Evolutionary conservation across 352 stramenopile species (phyloP), one percentile per base, ranked within the genome.

Genomic region (Globisporangium radiosum): DNA sequence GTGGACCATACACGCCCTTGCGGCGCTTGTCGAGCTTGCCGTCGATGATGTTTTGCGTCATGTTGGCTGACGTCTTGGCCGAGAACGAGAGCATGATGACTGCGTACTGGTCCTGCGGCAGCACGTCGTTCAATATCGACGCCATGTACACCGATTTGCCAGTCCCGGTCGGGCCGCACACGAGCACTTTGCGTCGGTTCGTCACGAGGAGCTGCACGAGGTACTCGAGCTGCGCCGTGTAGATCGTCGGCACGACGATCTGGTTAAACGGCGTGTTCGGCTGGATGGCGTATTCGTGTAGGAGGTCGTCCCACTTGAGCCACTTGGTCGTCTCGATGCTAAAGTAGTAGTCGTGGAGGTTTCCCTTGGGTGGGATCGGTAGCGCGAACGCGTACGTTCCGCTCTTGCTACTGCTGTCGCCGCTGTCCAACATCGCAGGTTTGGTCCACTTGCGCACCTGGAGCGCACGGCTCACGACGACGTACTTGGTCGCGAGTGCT

Each of bases 31-130:
- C 89, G 7, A 98, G 74, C 65, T 98, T 97, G n/a, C 92, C 90
- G 56, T 98, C 91, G 47, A 98, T 97, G 69, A 98, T 97, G 63
- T 95, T 94, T 56, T 98, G 92, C 4, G 92, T 98, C 92, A 97
- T 97, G 52, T 96, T 95, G 10, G 92, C 88, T 13, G 87, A 96
- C 0, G 92, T 98, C 68, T 97, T 97, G 1, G 92, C 92, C 14
- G 88, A 97, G 56, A 98, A 98, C 11, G 87, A 92, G 4, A 98
- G 68, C 68, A 85, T 89, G 44, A 98, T 80, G 8, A 94, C 73
- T 10, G 90, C 91, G 62, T 89, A 97, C 57, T 87, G 72, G 15
- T 92, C 76, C 49, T 85, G 79, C 9, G 87, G 81, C 5, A 98
- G 64, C 13, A 74, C 69, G 47, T 95, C 82, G 53, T 83, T 91